Base-by-base conservation (phyloP, 192 early-diverging fungal genomes). In the Rhizoclosmatium globosum region DNA sequence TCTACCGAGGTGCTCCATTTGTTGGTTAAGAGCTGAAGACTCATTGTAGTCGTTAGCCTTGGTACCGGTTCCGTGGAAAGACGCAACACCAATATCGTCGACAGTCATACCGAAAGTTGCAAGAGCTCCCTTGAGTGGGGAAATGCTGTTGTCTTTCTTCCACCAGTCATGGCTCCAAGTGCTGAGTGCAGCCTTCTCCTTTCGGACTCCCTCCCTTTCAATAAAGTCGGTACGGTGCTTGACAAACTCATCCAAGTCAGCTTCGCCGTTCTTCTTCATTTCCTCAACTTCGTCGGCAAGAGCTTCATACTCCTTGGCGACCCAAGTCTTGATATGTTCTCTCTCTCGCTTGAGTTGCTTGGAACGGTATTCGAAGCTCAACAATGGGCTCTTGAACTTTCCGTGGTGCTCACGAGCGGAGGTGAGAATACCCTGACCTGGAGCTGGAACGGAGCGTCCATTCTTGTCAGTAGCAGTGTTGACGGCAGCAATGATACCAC, bases 21-120 rank as follows among this genome's bases (percentile, higher is more conserved):
- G 96, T 68, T 88, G 85, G 89, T 97, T 93, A 46, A 96, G 66
- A 3, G 95, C 95, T 7, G 86, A 83, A 11, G 95, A 94, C 83
- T 98, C 97, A 88, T 97, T 98, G 86, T 93, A 91, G 85, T 98
- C 97, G 86, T 98, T 98, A 62, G 96, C 95, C 79, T 93, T 90
- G 68, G 97, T 98, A 46, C 92, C 92, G 7, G 97, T 98, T 61
- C 95, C 97, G 83, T 98, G 97, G 94, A 98, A 95, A 42, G 97
- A 98, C 9, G 94, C 94, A 47, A 96, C 89, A 53, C 93, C 92
- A 81, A 98, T 95, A 83, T 98, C 97, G 83, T 98, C 94, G 72
- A 96, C 88, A 46, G 90, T 94, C 71, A 98, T 85, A 50, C 97
- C 95, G 85, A 91, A 98, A 4, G 88, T 91, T 42, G 95, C 94